Conservation (phyloP, 1,284 basidiomycete species). For the Pterula multifida region DNA sequence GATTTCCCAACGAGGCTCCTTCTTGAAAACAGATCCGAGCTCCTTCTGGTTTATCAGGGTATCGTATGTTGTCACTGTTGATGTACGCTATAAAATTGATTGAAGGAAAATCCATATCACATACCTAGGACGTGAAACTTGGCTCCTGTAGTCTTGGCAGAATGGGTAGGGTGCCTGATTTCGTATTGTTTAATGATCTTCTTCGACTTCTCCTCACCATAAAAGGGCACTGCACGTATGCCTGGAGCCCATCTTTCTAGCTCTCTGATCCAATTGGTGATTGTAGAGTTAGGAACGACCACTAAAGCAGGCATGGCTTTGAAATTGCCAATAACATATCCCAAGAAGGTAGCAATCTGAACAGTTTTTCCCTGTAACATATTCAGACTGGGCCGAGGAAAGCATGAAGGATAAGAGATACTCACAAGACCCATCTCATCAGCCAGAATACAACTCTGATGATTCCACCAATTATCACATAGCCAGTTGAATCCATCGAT, state of each 20-base stretch:
- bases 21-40: conserved; percentile 64
- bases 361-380: conserved; percentile 76
- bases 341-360: conserved; percentile 82
- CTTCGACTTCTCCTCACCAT: conserved; percentile 68
- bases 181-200: conserved; percentile 79
- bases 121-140: conserved; percentile 67
- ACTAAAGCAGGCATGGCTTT: conserved; percentile 72
- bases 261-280: conserved; percentile 81
- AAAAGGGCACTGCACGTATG: conserved; percentile 73
- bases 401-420: conserved; percentile 7
- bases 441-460: conserved; percentile 86
- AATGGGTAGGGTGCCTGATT: conserved; percentile 46
- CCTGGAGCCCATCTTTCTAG: conserved; percentile 87
- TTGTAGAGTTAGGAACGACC: conserved; percentile 90
- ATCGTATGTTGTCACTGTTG: conserved; percentile 74
- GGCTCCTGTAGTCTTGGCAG: conserved; percentile 31
- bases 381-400: conserved; percentile 3
- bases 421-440: conserved; percentile 93
- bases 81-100: no score
- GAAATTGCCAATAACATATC: conserved; percentile 53
- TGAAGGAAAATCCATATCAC: neutral
- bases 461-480: conserved; percentile 79
- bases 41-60: conserved; percentile 55
- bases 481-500: conserved; percentile 92
- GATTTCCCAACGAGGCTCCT: conserved; percentile 82